Evolutionary conservation across 495 filamentous ascomycete genomes (phyloP).

Genomic region (Penicillium cinerascens): DNA sequence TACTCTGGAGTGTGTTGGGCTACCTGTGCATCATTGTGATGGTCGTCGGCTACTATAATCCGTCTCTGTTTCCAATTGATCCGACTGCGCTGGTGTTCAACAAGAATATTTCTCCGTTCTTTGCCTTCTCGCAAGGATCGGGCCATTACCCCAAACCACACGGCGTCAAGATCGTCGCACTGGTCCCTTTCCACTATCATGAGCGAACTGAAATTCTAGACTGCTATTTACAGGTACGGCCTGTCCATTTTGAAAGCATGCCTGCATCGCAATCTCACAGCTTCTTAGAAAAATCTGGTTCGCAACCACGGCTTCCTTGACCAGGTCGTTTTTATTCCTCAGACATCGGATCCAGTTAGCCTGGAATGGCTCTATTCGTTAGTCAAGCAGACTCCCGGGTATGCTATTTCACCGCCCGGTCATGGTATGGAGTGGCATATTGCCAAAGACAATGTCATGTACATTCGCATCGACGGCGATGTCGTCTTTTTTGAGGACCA

Average conservation of each 20-base stretch:
- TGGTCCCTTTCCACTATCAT: constrained; percentile 48
- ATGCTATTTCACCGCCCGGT: constrained; percentile 20
- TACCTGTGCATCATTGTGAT: constrained; percentile 26
- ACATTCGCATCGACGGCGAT: constrained; percentile 56
- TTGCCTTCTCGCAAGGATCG: constrained; percentile 28
- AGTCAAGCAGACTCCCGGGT: constrained; percentile 25
- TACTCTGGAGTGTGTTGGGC: constrained; percentile 25
- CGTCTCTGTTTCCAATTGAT: constrained; percentile 20
- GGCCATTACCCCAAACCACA: constrained; percentile 39
- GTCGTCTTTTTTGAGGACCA: constrained; percentile 52
- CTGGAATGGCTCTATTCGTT: constrained; percentile 41
- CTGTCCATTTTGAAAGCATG: not conserved
- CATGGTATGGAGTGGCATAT: constrained; percentile 18
- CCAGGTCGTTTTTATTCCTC: constrained; percentile 50
- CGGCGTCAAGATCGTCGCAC: constrained; percentile 43
- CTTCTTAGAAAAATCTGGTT: constrained; percentile 44
- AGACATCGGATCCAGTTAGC: constrained; percentile 43
- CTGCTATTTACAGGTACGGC: constrained; percentile 47
- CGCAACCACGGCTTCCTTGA: constrained; percentile 52
- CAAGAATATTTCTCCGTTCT: constrained; percentile 26
- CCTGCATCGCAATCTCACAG: constrained; percentile 2
- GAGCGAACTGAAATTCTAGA: constrained; percentile 48
- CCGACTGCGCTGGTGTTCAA: constrained; percentile 23
- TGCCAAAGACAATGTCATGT: constrained; percentile 34
- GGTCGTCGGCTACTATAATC: constrained; percentile 20